A percentile compares a stretch with the other conserved stretches of the same genome.
Conservation (phyloP, 495 filamentous ascomycete genomes). For the Saxophila tyrrhenica region DNA sequence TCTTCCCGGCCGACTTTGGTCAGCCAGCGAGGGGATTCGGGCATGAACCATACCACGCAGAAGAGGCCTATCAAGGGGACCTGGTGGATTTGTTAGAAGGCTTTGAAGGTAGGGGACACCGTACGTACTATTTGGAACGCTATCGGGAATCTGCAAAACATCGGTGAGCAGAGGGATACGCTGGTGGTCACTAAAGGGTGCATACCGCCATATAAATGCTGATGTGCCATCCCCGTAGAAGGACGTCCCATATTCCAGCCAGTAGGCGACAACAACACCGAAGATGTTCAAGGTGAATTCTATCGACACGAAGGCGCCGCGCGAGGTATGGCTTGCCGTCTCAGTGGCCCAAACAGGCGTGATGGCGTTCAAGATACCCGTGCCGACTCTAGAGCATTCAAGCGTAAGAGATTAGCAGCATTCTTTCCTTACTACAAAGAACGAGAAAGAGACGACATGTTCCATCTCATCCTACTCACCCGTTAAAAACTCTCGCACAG, state of each 20-base stretch:
- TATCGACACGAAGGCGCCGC: constrained; percentile 44
- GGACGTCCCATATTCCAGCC: constrained; percentile 47
- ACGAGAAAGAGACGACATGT: constrained; percentile 35
- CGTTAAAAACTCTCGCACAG: constrained; percentile 27
- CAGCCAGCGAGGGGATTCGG: constrained; percentile 23
- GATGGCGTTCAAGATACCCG: constrained; percentile 60
- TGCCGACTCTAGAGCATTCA: constrained; percentile 57
- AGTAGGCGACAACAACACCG: constrained; percentile 61
- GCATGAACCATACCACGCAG: constrained; percentile 19
- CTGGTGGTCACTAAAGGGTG: too few relatives aligned
- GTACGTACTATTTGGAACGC: constrained; percentile 41
- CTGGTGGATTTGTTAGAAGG: too few relatives aligned
- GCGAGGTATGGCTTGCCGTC: constrained; percentile 53
- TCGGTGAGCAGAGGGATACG: not conserved
- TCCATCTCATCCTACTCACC: too few relatives aligned
- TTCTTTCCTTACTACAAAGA: too few relatives aligned
- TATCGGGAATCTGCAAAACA: constrained; percentile 42
- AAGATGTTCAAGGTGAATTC: constrained; percentile 67
- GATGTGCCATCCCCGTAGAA: constrained; percentile 13
- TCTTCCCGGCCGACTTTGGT: constrained; percentile 24
- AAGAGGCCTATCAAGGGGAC: constrained; percentile 46
- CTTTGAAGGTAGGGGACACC: too few relatives aligned
- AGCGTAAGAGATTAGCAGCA: constrained; percentile 19
- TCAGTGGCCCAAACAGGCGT: constrained; percentile 65
- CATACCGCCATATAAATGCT: not conserved